phyloP scores from a whole-genome alignment of 176 grass and related monocot genomes.

The Pontederia paniculata region DNA sequence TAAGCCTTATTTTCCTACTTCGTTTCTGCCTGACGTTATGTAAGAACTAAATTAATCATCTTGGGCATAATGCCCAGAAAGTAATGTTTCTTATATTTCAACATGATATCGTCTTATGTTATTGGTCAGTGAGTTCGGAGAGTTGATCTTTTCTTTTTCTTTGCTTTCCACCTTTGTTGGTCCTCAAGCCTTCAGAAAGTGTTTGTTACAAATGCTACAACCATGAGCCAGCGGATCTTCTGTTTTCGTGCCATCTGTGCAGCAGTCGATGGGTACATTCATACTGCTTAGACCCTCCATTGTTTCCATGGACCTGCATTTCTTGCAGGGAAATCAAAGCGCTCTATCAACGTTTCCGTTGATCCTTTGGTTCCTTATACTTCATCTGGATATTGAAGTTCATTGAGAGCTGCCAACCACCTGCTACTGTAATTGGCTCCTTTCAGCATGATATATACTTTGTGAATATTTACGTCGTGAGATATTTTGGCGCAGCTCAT shows the following conservation, averaged over 20 bases:
- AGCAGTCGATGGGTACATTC: slow-evolving; percentile 62
- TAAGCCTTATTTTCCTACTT: slow-evolving; percentile 26
- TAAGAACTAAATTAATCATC: neutral
- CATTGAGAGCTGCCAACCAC: no score
- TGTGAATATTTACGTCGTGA: no score
- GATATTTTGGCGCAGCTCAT: no score
- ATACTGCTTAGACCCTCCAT: slow-evolving; percentile 72
- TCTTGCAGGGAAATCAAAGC: slow-evolving; percentile 55
- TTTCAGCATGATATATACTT: no score
- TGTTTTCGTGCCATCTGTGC: slow-evolving; percentile 59
- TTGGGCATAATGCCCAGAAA: neutral
- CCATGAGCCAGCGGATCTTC: slow-evolving; percentile 64
- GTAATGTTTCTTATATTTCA: no score
- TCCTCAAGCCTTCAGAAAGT: slow-evolving; percentile 26
- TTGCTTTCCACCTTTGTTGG: neutral
- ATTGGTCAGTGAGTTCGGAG: neutral
- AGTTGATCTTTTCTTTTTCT: neutral
- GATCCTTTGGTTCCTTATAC: neutral
- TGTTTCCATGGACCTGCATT: slow-evolving; percentile 54
- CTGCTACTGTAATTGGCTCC: no score
- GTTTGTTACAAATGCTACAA: slow-evolving; percentile 51
- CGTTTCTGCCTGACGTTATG: neutral
- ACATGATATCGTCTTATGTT: no score
- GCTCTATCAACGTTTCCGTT: slow-evolving; percentile 51
- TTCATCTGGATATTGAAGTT: no score